These are phyloP conservation scores for Ramaria rubella DNA, from an alignment of 768 basidiomycete species.

Conservation along the genomic window DNA sequence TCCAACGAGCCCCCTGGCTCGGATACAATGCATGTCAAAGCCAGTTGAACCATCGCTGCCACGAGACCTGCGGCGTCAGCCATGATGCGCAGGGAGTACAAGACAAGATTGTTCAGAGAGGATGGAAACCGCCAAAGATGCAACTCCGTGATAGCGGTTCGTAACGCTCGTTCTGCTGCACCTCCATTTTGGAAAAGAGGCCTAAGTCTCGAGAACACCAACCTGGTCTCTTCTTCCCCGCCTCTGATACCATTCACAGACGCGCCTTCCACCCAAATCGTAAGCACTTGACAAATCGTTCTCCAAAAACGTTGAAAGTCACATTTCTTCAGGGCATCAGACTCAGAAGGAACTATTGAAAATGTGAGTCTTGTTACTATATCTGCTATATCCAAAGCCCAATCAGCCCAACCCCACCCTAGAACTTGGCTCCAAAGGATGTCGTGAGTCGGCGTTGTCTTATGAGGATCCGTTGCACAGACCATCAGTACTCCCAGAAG, in stretches of 20 bases:
- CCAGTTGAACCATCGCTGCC: neutral
- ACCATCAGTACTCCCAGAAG: slow-evolving; percentile 67
- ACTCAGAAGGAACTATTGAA: neutral
- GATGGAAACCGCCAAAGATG: neutral
- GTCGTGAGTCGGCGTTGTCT: slow-evolving; percentile 79
- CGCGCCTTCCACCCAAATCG: slow-evolving; percentile 73
- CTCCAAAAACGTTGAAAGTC: slow-evolving; percentile 23
- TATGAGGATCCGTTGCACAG: slow-evolving; percentile 88
- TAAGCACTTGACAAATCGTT: slow-evolving; percentile 44
- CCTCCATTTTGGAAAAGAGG: neutral
- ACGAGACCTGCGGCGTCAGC: neutral
- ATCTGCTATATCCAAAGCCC: slow-evolving; percentile 32
- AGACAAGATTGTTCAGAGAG: neutral
- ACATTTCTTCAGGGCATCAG: neutral
- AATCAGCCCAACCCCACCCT: slow-evolving; percentile 70
- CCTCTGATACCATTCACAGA: slow-evolving; percentile 61
- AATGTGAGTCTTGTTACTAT: neutral
- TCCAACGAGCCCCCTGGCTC: neutral
- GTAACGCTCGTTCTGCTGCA: neutral
- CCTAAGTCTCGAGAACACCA: slow-evolving; percentile 11
- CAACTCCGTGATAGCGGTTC: neutral
- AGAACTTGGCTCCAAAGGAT: slow-evolving; percentile 83
- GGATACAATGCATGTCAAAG: neutral
- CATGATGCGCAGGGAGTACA: neutral
- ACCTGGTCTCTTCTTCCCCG: slow-evolving; percentile 57